These are phyloP conservation scores for Xylaria sp. DNA, from an alignment of 2,329 filamentous ascomycete species.

Conservation along the genomic window DNA sequence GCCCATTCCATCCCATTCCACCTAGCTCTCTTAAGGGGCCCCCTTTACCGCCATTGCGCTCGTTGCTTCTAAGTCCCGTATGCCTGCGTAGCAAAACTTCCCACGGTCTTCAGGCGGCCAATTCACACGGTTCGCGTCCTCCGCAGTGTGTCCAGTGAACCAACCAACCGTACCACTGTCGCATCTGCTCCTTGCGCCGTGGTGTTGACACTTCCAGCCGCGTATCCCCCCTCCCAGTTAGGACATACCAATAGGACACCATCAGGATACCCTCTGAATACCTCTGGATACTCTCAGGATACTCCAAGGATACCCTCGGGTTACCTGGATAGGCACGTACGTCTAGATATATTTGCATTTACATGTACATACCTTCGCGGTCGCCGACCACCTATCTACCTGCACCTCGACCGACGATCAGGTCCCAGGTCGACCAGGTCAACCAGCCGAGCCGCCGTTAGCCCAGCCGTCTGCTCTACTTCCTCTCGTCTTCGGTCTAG, in stretches of 20 bases:
- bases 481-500: constrained; percentile 31
- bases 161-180: constrained; percentile 28
- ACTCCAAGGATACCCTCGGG: constrained; percentile 21
- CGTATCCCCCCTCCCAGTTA: constrained; percentile 8
- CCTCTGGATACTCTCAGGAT: constrained; percentile 14
- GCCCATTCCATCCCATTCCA: constrained; percentile 14
- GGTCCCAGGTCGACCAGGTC: constrained; percentile 39
- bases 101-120: constrained; percentile 28
- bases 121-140: constrained; percentile 31
- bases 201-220: constrained; percentile 28
- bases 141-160: constrained; percentile 30
- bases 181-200: constrained; percentile 32
- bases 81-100: constrained; percentile 29
- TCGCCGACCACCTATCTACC: constrained; percentile 41
- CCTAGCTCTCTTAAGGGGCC: constrained; percentile 1
- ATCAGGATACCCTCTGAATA: constrained; percentile 11
- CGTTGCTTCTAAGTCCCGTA: constrained; percentile 27
- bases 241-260: constrained; percentile 22
- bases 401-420: constrained; percentile 37
- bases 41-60: constrained; percentile 22
- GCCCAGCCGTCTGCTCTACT: constrained; percentile 35
- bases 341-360: constrained; percentile 31
- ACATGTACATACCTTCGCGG: constrained; percentile 40
- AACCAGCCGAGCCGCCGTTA: constrained; percentile 47
- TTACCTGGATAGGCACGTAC: constrained; percentile 33